Percentiles rank a stretch among this genome's conserved stretches.
These are phyloP conservation scores for Cladophialophora yegresii DNA, from an alignment of 2,329 filamentous ascomycete genomes.

Conservation along the genomic window DNA sequence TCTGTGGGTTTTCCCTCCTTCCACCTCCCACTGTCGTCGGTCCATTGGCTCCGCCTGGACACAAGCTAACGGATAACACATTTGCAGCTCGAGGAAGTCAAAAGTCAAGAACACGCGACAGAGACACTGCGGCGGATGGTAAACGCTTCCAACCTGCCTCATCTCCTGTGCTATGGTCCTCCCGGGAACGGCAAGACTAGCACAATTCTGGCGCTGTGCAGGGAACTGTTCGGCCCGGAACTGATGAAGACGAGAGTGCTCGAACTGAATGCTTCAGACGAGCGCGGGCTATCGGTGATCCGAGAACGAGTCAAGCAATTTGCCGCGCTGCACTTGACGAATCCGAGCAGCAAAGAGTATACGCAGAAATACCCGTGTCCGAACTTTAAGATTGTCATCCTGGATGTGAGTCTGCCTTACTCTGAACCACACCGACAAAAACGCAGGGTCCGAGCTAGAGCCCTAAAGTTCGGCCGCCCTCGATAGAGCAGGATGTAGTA, in stretches of 20 bases:
- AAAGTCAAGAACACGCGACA: constrained; percentile 95
- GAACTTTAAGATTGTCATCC: constrained; percentile 97
- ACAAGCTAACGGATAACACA: neutral
- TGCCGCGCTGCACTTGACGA: constrained; percentile 57
- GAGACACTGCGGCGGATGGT: constrained; percentile 88
- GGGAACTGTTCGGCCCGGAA: constrained; percentile 94
- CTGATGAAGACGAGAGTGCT: constrained; percentile 93
- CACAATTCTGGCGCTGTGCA: constrained; percentile 93
- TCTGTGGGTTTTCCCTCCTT: constrained; percentile 45
- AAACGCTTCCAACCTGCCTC: constrained; percentile 93
- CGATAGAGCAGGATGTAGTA: neutral
- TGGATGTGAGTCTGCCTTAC: constrained; percentile 61
- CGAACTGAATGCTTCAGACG: constrained; percentile 97
- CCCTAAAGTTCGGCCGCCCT: neutral
- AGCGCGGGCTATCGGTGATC: constrained; percentile 95
- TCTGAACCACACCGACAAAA: neutral
- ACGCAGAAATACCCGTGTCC: constrained; percentile 76
- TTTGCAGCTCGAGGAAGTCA: constrained; percentile 74
- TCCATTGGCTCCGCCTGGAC: neutral
- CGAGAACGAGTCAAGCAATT: constrained; percentile 99
- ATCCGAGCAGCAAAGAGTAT: constrained; percentile 47
- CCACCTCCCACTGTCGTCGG: neutral
- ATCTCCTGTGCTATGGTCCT: constrained; percentile 99
- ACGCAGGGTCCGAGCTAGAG: neutral
- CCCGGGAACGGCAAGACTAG: constrained; percentile 98